phyloP scores from a whole-genome alignment of 139 green algal genomes.

The Chlorokybus atmophyticus region DNA sequence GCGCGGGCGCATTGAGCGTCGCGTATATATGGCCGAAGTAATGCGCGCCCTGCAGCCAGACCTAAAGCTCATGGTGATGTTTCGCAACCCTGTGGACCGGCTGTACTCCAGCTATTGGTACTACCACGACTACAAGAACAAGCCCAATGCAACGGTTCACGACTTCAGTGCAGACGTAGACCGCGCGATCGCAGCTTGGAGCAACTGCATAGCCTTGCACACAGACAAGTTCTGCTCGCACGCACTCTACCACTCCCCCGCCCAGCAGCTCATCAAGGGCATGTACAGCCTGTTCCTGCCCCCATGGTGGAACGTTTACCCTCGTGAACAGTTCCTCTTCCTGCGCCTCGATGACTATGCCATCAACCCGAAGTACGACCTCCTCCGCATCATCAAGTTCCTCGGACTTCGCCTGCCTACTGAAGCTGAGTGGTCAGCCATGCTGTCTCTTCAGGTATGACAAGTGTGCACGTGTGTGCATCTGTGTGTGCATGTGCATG shows the following conservation, averaged over 20 bases:
- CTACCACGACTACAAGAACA: constrained; percentile 1
- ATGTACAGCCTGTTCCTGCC: neutral
- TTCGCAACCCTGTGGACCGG: constrained; percentile 1
- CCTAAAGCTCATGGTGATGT: neutral
- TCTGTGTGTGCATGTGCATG: no score
- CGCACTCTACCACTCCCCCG: neutral
- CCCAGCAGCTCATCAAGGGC: constrained; percentile 6
- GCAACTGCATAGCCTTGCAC: neutral
- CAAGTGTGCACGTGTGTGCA: no score
- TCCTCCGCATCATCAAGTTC: neutral
- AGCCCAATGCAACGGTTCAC: neutral
- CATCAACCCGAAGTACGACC: neutral
- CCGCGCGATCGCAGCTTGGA: neutral
- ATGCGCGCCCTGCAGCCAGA: neutral
- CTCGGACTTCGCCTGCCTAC: neutral
- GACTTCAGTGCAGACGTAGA: neutral
- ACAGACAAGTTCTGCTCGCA: neutral
- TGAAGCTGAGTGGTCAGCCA: neutral
- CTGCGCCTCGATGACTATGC: neutral
- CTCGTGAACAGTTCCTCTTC: neutral
- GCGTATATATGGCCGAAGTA: neutral
- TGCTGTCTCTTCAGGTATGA: no score
- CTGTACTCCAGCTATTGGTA: constrained; percentile 4
- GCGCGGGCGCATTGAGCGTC: neutral
- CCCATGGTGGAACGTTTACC: neutral